Base-by-base conservation (phyloP, 768 basidiomycete species). In the Rhizopogon salebrosus region DNA sequence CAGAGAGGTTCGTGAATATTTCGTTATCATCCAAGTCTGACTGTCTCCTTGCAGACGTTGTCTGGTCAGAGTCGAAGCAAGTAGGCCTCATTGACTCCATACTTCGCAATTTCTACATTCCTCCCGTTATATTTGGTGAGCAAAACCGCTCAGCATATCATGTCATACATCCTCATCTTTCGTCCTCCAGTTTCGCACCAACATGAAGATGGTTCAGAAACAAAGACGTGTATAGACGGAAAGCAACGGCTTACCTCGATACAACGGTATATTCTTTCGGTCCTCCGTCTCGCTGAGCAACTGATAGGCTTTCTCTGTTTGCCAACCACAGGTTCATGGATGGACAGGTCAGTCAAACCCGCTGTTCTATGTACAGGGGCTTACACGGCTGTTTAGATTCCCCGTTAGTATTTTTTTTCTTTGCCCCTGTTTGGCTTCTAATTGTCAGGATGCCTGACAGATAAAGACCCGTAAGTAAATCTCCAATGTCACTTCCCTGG, bases 211-310 rank as follows among this genome's bases (percentile, higher is more conserved):
- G 89, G 89, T 0, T 69, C 77, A 0, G 87, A 88, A 60, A 74
- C 70, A 3, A 80, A 80, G 58, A 82, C 80, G 1, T 88, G 86
- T 59, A 87, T 88, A 7, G 88, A 90, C 59, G 90, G 90, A 16
- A 92, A 92, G 61, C 90, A 92, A 63, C 71, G 90, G 23, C 64
- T 90, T 42, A 90, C 87, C 0, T 89, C 87, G 0, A 84, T 92
- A 42, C 75, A 82, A 41, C 72, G 78, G 87, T 86, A 57, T 14
- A 82, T 68, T 18, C 13, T 4, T 14, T 31, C 26, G 11, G n/a
- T 8, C 38, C 35, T 36, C 39, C 6, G 0, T 27, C 5, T 1
- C 22, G 1, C 45, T 41, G 18, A 10, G 38, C 11, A 9, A 29
- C 37, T 34, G 35, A 22, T 13, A 1, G 2, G 39, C 46, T 52